Evolutionary conservation across 495 filamentous ascomycete species (phyloP).

Genomic region (Monascus purpureus): DNA sequence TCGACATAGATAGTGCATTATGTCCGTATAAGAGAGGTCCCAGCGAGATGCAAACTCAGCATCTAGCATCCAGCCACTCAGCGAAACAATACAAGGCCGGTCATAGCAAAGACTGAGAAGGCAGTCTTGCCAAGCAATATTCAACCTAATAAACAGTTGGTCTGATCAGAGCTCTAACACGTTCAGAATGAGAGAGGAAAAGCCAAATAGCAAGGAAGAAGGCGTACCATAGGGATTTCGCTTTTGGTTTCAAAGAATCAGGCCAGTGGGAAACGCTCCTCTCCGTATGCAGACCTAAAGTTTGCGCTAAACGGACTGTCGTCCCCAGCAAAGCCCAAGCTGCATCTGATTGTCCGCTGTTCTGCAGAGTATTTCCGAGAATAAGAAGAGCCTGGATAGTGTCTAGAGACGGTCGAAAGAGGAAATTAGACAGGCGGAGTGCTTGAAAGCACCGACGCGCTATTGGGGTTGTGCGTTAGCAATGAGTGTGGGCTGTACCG

Average conservation of each 20-base stretch:
- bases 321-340: slow-evolving; percentile 32
- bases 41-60: slow-evolving; percentile 1
- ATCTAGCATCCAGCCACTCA: slow-evolving; percentile 11
- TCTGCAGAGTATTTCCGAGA: slow-evolving; percentile 32
- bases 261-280: slow-evolving; percentile 13
- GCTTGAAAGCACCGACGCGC: slow-evolving; percentile 23
- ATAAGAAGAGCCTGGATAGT: slow-evolving; percentile 30
- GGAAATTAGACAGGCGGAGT: slow-evolving; percentile 31
- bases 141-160: slow-evolving; percentile 10
- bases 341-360: slow-evolving; percentile 34
- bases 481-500: neutral
- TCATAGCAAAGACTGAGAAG: slow-evolving; percentile 23
- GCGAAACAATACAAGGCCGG: slow-evolving; percentile 17
- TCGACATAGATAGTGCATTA: slow-evolving; percentile 19
- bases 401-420: slow-evolving; percentile 29
- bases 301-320: slow-evolving; percentile 32
- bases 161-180: too few species aligned
- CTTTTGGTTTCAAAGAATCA: slow-evolving; percentile 12
- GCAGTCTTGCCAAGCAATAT: slow-evolving; percentile 24
- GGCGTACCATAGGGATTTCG: slow-evolving; percentile 15
- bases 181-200: too few species aligned
- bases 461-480: slow-evolving; percentile 10
- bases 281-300: slow-evolving; percentile 25
- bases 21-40: slow-evolving; percentile 13
- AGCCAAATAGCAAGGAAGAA: neutral